Conservation (phyloP, 371 early-diverging fungal genomes). For the Actinomortierella wolfii region DNA sequence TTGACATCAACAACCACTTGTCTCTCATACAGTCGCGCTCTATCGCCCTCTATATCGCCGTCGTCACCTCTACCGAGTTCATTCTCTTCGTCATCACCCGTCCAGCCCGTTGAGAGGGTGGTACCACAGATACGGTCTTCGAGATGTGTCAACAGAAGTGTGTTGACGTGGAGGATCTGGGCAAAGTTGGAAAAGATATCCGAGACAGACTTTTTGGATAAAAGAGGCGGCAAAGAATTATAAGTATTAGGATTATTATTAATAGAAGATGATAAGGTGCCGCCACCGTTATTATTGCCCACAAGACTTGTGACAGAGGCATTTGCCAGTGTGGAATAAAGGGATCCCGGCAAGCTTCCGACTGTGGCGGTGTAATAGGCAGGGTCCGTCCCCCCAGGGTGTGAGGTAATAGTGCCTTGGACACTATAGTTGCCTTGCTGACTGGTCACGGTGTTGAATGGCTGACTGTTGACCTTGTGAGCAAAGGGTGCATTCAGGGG, state of each 20-base stretch:
- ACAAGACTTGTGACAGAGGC: no score
- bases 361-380: neutral
- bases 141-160: constrained; percentile 60
- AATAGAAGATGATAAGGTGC: constrained; percentile 1
- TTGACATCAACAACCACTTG: constrained; percentile 31
- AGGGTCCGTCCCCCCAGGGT: no score
- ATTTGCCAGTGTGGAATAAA: no score
- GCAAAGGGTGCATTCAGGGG: constrained; percentile 44
- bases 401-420: no score
- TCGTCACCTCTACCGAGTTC: neutral
- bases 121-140: constrained; percentile 50
- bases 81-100: constrained; percentile 36
- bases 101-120: constrained; percentile 36
- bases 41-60: neutral
- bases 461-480: neutral
- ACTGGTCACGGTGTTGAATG: no score
- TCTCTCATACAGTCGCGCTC: constrained; percentile 32
- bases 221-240: constrained; percentile 25
- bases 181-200: constrained; percentile 71
- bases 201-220: constrained; percentile 48
- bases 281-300: no score
- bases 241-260: constrained; percentile 7
- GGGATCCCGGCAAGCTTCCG: no score
- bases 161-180: constrained; percentile 68
- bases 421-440: no score